phyloP scores from a whole-genome alignment of 441 rosid genomes.

The Manihot esculenta region DNA sequence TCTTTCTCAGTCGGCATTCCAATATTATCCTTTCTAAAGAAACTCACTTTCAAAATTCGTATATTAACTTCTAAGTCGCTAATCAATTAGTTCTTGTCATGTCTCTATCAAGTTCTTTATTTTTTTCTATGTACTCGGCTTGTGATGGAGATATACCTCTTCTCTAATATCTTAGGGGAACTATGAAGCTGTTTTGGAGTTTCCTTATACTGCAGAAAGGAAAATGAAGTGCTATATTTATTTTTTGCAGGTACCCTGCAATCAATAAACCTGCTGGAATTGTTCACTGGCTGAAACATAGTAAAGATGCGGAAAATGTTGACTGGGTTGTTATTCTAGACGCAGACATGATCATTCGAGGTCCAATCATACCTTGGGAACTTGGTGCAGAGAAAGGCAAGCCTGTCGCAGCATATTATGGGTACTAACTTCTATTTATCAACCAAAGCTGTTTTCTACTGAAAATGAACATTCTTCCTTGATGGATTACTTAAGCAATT shows the following conservation, averaged over 20 bases:
- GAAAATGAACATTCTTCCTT: background rate
- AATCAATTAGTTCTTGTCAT: background rate
- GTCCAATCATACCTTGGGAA: conserved; percentile 95
- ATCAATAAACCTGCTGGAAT: conserved; percentile 99
- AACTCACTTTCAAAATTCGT: background rate
- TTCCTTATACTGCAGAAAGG: background rate
- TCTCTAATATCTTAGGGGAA: background rate
- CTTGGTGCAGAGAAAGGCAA: conserved; percentile 89
- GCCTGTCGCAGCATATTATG: conserved; percentile 90
- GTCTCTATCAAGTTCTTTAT: background rate
- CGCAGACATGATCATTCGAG: conserved; percentile 96
- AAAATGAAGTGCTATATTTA: conserved; percentile 8
- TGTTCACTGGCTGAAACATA: conserved; percentile 90
- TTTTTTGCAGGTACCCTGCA: conserved; percentile 80
- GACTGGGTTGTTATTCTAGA: conserved; percentile 99
- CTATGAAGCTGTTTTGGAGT: background rate
- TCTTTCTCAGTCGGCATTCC: background rate
- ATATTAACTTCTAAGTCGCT: background rate
- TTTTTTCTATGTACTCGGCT: background rate
- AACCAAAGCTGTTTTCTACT: conserved; percentile 5
- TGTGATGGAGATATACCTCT: background rate
- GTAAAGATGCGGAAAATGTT: conserved; percentile 79
- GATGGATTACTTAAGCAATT: conserved; percentile 1
- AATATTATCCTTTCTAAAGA: background rate
- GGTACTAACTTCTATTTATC: conserved; percentile 41